Evolutionary conservation across 2,329 filamentous ascomycete genomes (phyloP).

Genomic region (Xylariomycetidae sp.): DNA sequence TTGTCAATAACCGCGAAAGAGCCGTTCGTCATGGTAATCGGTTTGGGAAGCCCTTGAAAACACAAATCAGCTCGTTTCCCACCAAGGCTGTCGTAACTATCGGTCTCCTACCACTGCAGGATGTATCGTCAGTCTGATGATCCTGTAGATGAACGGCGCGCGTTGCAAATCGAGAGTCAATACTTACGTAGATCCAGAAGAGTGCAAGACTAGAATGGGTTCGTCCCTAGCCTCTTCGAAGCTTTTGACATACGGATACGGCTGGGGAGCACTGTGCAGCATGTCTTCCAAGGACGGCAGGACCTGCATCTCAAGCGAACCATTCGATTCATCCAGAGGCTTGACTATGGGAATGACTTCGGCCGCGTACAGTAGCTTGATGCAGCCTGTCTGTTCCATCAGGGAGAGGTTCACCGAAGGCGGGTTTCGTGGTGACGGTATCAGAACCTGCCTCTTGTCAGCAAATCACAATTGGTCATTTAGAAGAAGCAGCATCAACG

Average conservation of each 20-base stretch:
- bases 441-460: constrained; percentile 9
- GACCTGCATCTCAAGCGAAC: neutral
- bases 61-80: neutral
- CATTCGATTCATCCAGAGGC: constrained; percentile 1
- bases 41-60: constrained; percentile 7
- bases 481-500: neutral
- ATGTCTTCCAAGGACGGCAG: constrained; percentile 17
- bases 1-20: constrained; percentile 5
- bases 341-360: constrained; percentile 12
- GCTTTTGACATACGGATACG: constrained; percentile 12
- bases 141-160: neutral
- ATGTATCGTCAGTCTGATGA: neutral
- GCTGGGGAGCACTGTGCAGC: constrained; percentile 9
- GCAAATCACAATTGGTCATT: neutral
- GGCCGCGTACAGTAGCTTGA: constrained; percentile 12
- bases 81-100: neutral
- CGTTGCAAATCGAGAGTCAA: too few species aligned
- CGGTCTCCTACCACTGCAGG: neutral
- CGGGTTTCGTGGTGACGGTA: constrained; percentile 19
- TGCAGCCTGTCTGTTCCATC: constrained; percentile 13
- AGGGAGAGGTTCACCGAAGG: constrained; percentile 12
- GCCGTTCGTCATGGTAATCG: constrained; percentile 7
- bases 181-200: constrained; percentile 21
- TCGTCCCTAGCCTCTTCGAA: constrained; percentile 17
- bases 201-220: constrained; percentile 18